Evolutionary conservation across 2,329 filamentous ascomycete genomes (phyloP).

Genomic region (Chalaropsis thielavioides): DNA sequence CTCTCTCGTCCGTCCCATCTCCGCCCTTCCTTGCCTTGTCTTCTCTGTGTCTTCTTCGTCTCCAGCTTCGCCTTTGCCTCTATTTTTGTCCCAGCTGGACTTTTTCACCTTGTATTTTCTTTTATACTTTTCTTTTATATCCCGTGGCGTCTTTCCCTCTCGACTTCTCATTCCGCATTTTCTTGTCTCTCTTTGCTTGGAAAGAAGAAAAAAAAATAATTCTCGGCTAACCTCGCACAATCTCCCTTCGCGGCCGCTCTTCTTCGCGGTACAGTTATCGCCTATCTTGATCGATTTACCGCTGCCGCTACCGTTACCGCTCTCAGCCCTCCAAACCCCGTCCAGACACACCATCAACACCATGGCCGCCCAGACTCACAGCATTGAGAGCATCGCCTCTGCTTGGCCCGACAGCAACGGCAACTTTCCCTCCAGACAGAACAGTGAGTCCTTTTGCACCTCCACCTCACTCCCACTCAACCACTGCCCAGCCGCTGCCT

Average conservation of each 20-base stretch:
- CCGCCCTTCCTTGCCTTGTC: neutral
- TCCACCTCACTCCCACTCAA: neutral
- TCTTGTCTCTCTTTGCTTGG: neutral
- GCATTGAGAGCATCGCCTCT: neutral
- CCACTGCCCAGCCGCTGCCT: too few relatives aligned
- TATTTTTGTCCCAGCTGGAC: neutral
- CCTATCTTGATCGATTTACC: neutral
- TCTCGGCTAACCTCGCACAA: neutral
- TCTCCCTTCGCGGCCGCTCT: neutral
- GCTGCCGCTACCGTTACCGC: neutral
- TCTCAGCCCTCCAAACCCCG: neutral
- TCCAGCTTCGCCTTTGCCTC: constrained; percentile 3
- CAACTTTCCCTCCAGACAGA: neutral
- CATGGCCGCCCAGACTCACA: neutral
- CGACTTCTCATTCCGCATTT: neutral
- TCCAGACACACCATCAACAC: neutral
- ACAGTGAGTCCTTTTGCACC: neutral
- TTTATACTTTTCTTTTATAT: neutral
- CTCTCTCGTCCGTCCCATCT: neutral
- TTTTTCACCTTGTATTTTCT: neutral
- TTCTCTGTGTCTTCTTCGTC: neutral
- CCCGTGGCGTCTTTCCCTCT: neutral
- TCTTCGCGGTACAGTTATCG: neutral
- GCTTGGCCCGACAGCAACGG: neutral
- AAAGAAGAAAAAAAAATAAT: too few relatives aligned